Evolutionary conservation across 768 basidiomycete species (phyloP), one percentile per base, ranked within the genome.

Genomic region (Lepiota venenata): DNA sequence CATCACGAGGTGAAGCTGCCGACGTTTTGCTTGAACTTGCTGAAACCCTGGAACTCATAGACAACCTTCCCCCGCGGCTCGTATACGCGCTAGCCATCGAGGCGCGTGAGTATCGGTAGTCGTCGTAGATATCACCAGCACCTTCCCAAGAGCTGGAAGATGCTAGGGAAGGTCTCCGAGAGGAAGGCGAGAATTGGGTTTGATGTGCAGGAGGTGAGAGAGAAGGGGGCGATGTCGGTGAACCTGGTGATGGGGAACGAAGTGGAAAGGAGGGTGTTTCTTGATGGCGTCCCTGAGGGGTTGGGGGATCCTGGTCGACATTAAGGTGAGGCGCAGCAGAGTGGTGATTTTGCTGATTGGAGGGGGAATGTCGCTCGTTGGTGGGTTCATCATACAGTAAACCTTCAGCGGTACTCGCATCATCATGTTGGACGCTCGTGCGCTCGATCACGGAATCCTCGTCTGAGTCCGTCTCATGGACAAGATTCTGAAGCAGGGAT

Each of bases 111-210:
- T 89, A 89, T 20, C 85, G 77, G 63, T 91, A 91, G 56, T 88
- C 81, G 65, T 91, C 89, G 58, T 91, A 91, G 47, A 91, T 89
- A 59, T 89, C 86, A 1, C 75, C 76, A 8, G 79, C 82, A 20
- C 81, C 82, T 50, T 89, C 88, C 81, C 87, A 88, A 1, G 70
- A 71, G 4, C 63, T 59, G 0, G 60, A 57, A 2, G 65, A 66
- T 11, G 66, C 66, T 21, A 66, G 55, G 2, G 72, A 70, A 0
- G 71, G 68, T 4, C 64, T 54, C 9, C 66, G 68, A 47, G 47
- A 46, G 21, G 45, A 40, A 12, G 43, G 42, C 8, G 51, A 46
- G 15, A 45, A 40, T n/a, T 20, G 51, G 25, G 42, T 32, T 22
- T 46, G 45, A 29, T 45, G 20, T 22, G 41, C 27, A 49, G 55